Percentiles rank a stretch among this genome's conserved stretches.
Conservation (phyloP, 2,329 filamentous ascomycete species). For the Nannizziopsis barbatae region DNA sequence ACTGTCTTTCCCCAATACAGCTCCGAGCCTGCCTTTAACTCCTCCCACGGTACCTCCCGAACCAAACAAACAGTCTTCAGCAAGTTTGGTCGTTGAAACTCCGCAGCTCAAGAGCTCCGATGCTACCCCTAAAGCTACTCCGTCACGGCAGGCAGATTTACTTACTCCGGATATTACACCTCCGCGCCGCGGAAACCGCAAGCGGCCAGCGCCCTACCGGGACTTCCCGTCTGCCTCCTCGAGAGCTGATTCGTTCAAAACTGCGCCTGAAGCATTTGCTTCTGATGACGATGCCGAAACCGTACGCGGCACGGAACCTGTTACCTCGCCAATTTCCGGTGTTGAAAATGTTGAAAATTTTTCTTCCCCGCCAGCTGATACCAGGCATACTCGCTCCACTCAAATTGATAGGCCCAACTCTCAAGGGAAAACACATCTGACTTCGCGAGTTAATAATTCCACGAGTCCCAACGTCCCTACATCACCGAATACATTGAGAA, state of each 20-base stretch:
- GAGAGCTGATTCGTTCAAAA: constrained; percentile 60
- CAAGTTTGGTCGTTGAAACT: constrained; percentile 19
- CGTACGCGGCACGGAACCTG: constrained; percentile 19
- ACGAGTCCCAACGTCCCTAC: background rate
- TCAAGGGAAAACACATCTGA: background rate
- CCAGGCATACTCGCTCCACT: background rate
- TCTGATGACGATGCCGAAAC: constrained; percentile 48
- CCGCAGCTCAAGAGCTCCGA: constrained; percentile 10
- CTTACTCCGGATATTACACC: constrained; percentile 68
- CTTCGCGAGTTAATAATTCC: background rate
- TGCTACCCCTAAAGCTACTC: constrained; percentile 38
- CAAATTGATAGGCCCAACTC: background rate
- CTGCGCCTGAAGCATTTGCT: constrained; percentile 54
- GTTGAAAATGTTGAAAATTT: constrained; percentile 15
- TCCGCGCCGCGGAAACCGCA: constrained; percentile 38
- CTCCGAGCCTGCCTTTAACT: constrained; percentile 29
- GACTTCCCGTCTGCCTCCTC: constrained; percentile 48
- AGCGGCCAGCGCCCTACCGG: constrained; percentile 30
- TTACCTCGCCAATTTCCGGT: constrained; percentile 17
- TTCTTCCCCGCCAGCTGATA: constrained; percentile 13
- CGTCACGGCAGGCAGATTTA: constrained; percentile 54
- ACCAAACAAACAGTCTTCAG: constrained; percentile 18
- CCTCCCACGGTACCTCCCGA: constrained; percentile 26
- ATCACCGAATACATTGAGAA: constrained; percentile 2
- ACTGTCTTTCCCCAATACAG: constrained; percentile 15